Evolutionary conservation across 2,329 filamentous ascomycete species (phyloP).

Genomic region (Fusarium sp.): DNA sequence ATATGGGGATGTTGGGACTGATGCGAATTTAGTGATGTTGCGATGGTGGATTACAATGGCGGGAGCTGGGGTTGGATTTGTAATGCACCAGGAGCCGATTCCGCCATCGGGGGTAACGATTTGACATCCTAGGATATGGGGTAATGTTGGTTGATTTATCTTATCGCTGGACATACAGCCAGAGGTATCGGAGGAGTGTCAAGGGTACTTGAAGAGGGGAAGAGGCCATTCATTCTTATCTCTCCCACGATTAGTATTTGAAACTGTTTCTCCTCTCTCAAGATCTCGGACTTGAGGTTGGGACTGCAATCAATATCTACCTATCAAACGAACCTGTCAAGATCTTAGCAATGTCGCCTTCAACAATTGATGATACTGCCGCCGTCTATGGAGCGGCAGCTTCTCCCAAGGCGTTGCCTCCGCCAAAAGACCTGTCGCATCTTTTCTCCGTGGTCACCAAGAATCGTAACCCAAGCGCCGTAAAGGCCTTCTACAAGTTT

Average conservation of each 20-base stretch:
- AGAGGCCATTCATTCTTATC: constrained; percentile 11
- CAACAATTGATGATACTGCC: constrained; percentile 31
- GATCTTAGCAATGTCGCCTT: constrained; percentile 37
- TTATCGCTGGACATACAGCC: constrained; percentile 16
- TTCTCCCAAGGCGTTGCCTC: constrained; percentile 33
- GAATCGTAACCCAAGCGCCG: constrained; percentile 71
- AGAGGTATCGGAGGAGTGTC: constrained; percentile 15
- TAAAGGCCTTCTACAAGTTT: constrained; percentile 91
- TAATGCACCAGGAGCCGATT: constrained; percentile 40
- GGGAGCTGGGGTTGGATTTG: constrained; percentile 46
- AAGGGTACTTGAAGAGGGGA: constrained; percentile 36
- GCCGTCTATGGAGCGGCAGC: constrained; percentile 18
- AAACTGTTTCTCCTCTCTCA: constrained; percentile 1
- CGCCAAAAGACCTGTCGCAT: constrained; percentile 81
- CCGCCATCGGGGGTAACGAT: constrained; percentile 34
- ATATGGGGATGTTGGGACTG: constrained; percentile 34
- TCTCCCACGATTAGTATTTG: constrained; percentile 15
- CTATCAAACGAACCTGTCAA: constrained; percentile 2
- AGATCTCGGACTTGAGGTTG: not conserved
- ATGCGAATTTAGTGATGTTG: constrained; percentile 35
- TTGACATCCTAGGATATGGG: constrained; percentile 23
- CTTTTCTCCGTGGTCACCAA: constrained; percentile 79
- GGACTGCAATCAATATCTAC: constrained; percentile 6
- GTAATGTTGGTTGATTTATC: constrained; percentile 14
- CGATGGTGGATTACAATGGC: constrained; percentile 45